Evolutionary conservation across 768 basidiomycete genomes (phyloP), one percentile per base, ranked within the genome.

Genomic region (Naganishia randhawae): DNA sequence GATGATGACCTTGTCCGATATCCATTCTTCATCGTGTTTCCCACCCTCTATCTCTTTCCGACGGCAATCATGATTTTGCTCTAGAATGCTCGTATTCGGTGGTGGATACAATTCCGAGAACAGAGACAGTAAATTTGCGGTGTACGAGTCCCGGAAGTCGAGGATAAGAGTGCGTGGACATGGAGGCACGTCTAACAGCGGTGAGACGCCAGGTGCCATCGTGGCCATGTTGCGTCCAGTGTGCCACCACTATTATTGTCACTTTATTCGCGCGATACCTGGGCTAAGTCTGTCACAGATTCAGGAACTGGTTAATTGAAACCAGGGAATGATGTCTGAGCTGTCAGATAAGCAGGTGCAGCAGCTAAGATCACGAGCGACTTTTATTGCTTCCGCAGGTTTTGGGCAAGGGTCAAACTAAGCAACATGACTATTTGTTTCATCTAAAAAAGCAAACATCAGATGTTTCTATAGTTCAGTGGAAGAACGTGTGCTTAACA

Each of bases 81-180:
- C 33, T 1, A 55, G 16, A 5, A 35, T 25, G 53, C 7, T 25
- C 61, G 27, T 54, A 65, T 29, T 6, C n/a, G 32, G 45, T 62
- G 68, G 57, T 3, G 67, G 55, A 31, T 79, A 77, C 9, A 78
- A 68, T 33, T 72, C 65, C 0, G 75, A 76, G 65, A 80, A 80
- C 11, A 80, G 72, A n/a, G 78, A 76, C 50, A 80, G 68, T 57
- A 80, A 75, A 69, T 80, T 80, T 66, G 77, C 77, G 35, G 80
- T 81, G 71, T 79, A 81, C 0, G 77, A 78, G 68, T 81, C 80
- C 61, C 80, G 80, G 57, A 77, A 81, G 53, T 81, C 80, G 54
- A 81, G 63, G 7, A 81, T 77, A 25, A 79, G 69, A 7, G 76
- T 77, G 54, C 79, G 39, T 6, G 80, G 78, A 19, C 80, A 72